A percentile compares a stretch with the other conserved stretches of the same genome.
Conservation (phyloP, 2,329 filamentous ascomycete species). For the Ophiostoma montium region DNA sequence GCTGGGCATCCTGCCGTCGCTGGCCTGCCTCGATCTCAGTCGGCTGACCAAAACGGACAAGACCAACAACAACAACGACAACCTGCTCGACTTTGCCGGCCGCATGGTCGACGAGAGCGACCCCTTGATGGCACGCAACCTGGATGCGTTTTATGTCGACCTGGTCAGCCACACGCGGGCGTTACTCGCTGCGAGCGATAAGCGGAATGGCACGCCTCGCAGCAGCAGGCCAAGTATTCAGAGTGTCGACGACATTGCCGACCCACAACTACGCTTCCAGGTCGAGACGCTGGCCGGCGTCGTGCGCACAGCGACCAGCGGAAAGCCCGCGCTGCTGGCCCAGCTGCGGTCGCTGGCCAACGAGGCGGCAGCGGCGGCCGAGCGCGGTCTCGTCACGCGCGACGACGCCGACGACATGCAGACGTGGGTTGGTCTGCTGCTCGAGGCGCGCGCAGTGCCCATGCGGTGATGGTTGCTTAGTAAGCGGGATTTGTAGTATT, state of each 20-base stretch:
- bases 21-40: slow-evolving; percentile 32
- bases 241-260: not conserved
- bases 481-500: no score
- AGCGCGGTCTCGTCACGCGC: not conserved
- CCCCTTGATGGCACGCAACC: slow-evolving; percentile 33
- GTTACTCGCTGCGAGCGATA: not conserved
- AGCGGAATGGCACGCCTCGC: not conserved
- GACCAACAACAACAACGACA: no score
- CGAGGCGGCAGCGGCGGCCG: not conserved
- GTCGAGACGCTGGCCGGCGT: slow-evolving; percentile 34
- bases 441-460: not conserved
- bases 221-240: not conserved
- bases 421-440: not conserved
- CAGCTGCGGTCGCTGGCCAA: not conserved
- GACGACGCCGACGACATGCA: not conserved
- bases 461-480: not conserved
- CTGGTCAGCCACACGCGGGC: not conserved
- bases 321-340: not conserved
- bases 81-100: slow-evolving; percentile 37
- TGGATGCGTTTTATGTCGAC: slow-evolving; percentile 14
- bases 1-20: slow-evolving; percentile 35
- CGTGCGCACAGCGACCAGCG: slow-evolving; percentile 22
- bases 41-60: slow-evolving; percentile 20
- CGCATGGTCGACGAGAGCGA: slow-evolving; percentile 37
- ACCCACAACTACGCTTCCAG: not conserved